Base-by-base conservation (phyloP, 257 asterid species). In the Ajuga chamaepitys region DNA sequence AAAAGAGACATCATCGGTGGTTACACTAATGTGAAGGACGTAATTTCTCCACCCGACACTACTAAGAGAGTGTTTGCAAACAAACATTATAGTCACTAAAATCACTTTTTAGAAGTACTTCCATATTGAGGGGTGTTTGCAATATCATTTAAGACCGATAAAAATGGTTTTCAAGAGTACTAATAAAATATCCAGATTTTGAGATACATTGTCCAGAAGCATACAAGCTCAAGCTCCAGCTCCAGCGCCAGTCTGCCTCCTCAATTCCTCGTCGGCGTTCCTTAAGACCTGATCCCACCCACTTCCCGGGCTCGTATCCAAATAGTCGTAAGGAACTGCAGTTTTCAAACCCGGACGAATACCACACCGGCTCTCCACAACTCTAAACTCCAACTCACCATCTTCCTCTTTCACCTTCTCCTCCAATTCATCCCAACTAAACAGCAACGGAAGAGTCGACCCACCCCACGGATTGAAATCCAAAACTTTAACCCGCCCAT, bases 401-500 rank as follows among this genome's bases (percentile, higher is more conserved):
- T 35, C 78, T 21, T 60, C 84, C 53, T 59, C 82, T n/a, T 32
- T 48, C 72, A 55, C 44, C 34, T 59, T 67, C 70, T 71, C 86
- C 56, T 87, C 95, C 82, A 93, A 73, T 55, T 93, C 96, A 21
- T 86, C 97, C 97, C 96, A 93, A 20, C 75, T 60, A 57, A 81
- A 92, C 77, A 92, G 50, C 82, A 92, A 63, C 0, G 95, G 85
- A 48, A 89, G 84, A 44, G 99, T 93, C 22, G 84, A 77, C 10
- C 77, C 96, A 40, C 95, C 85, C 99, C 99, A 93, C 37, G 99
- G 89, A 66, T 87, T 93, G 70, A 93, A 93, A 84, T 93, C 97
- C 70, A 93, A 60, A 42, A 93, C 75, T 91, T 84, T 93, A 47
- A 93, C 91, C 20, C 89, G 68, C 40, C 76, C 78, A 72, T 87